phyloP scores from a whole-genome alignment of 2,329 filamentous ascomycete genomes.

The Fusarium sp. region DNA sequence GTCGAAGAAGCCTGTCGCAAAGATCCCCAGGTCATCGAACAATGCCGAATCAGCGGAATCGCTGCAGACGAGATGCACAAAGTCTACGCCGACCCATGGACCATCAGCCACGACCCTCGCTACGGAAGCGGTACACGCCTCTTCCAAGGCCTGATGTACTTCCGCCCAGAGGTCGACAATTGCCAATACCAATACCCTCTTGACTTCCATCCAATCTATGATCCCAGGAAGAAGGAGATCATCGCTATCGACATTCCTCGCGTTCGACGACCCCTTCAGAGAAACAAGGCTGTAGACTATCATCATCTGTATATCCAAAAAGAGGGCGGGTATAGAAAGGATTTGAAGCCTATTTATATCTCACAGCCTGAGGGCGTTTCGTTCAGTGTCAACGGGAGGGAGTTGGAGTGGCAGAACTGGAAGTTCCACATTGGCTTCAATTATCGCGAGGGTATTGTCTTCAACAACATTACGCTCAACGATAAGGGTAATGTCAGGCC shows the following conservation, averaged over 20 bases:
- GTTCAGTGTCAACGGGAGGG: conserved; percentile 77
- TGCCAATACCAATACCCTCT: conserved; percentile 92
- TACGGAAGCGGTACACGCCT: conserved; percentile 82
- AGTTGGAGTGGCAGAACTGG: conserved; percentile 92
- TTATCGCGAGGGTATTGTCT: conserved; percentile 89
- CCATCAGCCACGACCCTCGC: conserved; percentile 91
- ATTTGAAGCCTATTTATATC: conserved; percentile 88
- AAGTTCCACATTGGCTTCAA: conserved; percentile 94
- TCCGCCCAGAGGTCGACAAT: conserved; percentile 86
- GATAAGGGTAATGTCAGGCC: conserved; percentile 82
- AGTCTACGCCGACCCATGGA: conserved; percentile 96
- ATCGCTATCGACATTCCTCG: conserved; percentile 86
- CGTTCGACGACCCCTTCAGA: conserved; percentile 76
- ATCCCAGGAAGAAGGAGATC: conserved; percentile 80
- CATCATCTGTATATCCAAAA: conserved; percentile 78
- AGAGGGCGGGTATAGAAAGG: conserved; percentile 78
- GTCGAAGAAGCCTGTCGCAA: conserved; percentile 82
- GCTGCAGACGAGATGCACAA: conserved; percentile 89
- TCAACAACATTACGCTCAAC: conserved; percentile 91
- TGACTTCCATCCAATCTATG: conserved; percentile 94
- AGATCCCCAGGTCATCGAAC: conserved; percentile 89
- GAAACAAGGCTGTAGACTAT: conserved; percentile 82
- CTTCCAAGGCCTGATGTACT: conserved; percentile 97
- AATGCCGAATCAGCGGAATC: conserved; percentile 86
- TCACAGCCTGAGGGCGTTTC: conserved; percentile 91